These are phyloP conservation scores for Raffaelea arxii DNA, from an alignment of 2,329 filamentous ascomycete species.

Conservation along the genomic window DNA sequence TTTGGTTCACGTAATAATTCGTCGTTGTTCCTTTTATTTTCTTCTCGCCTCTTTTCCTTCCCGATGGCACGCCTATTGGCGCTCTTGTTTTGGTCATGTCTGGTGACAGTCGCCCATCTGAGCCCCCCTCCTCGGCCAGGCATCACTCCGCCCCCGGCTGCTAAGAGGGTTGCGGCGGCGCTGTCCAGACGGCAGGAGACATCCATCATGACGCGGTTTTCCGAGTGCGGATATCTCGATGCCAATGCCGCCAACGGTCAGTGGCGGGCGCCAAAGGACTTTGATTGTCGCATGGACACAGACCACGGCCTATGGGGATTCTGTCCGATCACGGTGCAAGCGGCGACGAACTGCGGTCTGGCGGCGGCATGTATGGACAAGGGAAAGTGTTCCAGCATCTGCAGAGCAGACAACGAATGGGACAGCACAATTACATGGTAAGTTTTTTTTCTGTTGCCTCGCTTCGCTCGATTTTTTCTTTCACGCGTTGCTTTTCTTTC, in stretches of 20 bases:
- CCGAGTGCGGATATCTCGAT: conserved; percentile 21
- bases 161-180: too few relatives aligned
- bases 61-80: too few relatives aligned
- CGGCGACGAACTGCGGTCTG: conserved; percentile 27
- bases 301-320: conserved; percentile 27
- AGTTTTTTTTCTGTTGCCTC: neutral
- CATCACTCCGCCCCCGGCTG: too few relatives aligned
- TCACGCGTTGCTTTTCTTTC: neutral
- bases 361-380: conserved; percentile 25
- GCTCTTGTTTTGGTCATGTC: too few relatives aligned
- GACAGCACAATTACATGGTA: conserved; percentile 26
- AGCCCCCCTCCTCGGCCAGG: too few relatives aligned
- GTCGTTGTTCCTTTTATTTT: neutral
- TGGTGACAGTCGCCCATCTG: too few relatives aligned
- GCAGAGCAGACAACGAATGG: conserved; percentile 16
- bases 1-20: too few relatives aligned
- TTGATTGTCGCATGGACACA: conserved; percentile 25
- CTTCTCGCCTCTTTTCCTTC: neutral
- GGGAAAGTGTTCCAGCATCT: conserved; percentile 21
- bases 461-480: neutral
- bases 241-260: conserved; percentile 19
- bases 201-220: too few relatives aligned
- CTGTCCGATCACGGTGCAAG: conserved; percentile 24
- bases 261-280: conserved; percentile 23
- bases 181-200: too few relatives aligned